phyloP scores from a whole-genome alignment of 768 basidiomycete species.

The Suillus tomentosus region DNA sequence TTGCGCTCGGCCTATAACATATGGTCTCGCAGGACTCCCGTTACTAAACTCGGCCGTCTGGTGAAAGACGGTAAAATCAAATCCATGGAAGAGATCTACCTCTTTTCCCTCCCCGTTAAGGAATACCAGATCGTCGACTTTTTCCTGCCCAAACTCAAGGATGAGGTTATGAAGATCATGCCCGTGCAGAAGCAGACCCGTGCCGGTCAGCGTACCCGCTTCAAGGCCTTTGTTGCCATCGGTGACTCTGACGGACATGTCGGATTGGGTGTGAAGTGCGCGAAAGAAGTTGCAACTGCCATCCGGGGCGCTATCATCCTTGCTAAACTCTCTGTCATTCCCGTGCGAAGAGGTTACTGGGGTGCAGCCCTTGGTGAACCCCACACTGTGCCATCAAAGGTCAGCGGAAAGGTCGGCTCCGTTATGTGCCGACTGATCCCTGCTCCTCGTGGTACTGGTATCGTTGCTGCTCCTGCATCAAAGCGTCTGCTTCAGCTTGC shows the following conservation, averaged over 20 bases:
- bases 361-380: constrained; percentile 98
- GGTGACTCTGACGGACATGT: constrained; percentile 99
- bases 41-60: constrained; percentile 98
- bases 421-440: constrained; percentile 99
- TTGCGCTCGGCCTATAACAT: constrained; percentile 13
- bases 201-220: constrained; percentile 98
- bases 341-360: constrained; percentile 99
- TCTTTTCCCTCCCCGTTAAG: constrained; percentile 99
- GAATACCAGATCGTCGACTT: constrained; percentile 99
- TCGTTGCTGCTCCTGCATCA: constrained; percentile 97
- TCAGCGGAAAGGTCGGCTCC: constrained; percentile 97
- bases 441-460: constrained; percentile 97
- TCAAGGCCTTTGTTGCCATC: constrained; percentile 99
- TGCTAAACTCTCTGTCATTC: constrained; percentile 96
- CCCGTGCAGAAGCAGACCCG: constrained; percentile 99
- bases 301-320: constrained; percentile 99
- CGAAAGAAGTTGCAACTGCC: constrained; percentile 99
- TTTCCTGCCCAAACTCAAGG: constrained; percentile 99
- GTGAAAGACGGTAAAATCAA: constrained; percentile 99
- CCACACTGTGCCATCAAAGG: constrained; percentile 98
- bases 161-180: constrained; percentile 99
- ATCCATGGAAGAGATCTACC: constrained; percentile 99
- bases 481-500: constrained; percentile 97
- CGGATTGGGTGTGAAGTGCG: constrained; percentile 99
- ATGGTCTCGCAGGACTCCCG: constrained; percentile 71